phyloP scores from a whole-genome alignment of 345 rosid species.

The Kandelia obovata region DNA sequence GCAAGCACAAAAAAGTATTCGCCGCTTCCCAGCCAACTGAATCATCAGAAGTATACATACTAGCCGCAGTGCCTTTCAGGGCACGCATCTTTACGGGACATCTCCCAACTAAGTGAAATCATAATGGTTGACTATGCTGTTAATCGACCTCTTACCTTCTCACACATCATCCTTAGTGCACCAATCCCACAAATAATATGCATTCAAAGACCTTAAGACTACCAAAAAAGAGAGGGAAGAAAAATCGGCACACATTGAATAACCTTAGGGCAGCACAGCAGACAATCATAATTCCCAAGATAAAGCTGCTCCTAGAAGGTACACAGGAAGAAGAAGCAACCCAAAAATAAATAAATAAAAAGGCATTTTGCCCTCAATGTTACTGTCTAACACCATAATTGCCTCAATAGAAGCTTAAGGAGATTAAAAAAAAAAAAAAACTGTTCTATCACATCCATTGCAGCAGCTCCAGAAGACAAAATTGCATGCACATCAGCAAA shows the following conservation, averaged over 20 bases:
- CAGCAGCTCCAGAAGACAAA: not conserved
- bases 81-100: too few species aligned
- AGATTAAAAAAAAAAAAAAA: not conserved
- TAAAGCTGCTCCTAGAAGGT: not conserved
- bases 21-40: too few species aligned
- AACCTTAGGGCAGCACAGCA: not conserved
- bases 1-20: too few species aligned
- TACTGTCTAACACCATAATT: constrained; percentile 10
- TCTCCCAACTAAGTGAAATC: too few species aligned
- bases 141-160: too few species aligned
- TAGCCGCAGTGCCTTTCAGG: too few species aligned
- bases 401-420: constrained; percentile 3
- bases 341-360: not conserved
- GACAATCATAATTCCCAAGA: not conserved
- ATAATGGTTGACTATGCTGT: too few species aligned
- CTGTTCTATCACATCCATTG: constrained; percentile 11
- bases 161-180: too few species aligned
- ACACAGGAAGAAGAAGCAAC: not conserved
- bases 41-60: too few species aligned
- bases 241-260: not conserved
- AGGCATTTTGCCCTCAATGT: constrained; percentile 15
- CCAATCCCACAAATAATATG: too few species aligned
- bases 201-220: too few species aligned
- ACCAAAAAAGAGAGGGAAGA: not conserved
- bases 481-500: constrained; percentile 1